phyloP scores from a whole-genome alignment of 1,139 yeast genomes.

The Geotrichum fermentans region DNA sequence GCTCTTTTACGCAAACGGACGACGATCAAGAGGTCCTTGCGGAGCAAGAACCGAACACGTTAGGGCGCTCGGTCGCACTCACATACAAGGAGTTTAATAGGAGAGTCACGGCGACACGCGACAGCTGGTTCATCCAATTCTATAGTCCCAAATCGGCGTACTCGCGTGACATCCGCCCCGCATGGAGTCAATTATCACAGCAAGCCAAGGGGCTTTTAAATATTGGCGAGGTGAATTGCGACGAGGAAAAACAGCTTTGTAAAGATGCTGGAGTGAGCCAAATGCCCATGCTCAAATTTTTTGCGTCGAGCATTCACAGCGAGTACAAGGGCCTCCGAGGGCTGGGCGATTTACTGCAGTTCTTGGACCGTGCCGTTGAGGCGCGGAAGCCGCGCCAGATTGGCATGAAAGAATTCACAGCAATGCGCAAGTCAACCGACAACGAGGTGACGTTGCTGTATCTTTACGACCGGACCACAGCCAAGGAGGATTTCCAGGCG shows the following conservation, averaged over 20 bases:
- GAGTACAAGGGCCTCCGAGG: conserved; percentile 37
- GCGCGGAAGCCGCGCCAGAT: conserved; percentile 31
- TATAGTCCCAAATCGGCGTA: conserved; percentile 40
- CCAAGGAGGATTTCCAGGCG: conserved; percentile 41
- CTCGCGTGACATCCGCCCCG: conserved; percentile 37
- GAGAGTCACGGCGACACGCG: conserved; percentile 26
- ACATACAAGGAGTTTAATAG: conserved; percentile 26
- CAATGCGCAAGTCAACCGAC: conserved; percentile 12
- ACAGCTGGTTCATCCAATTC: conserved; percentile 42
- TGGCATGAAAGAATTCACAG: conserved; percentile 28
- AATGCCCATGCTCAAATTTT: conserved; percentile 35
- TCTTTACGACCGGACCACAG: conserved; percentile 39
- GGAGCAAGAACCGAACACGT: conserved; percentile 25
- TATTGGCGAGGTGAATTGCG: conserved; percentile 43
- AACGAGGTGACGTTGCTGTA: conserved; percentile 34
- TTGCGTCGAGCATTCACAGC: conserved; percentile 33
- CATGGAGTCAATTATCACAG: conserved; percentile 39
- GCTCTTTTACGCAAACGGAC: neutral
- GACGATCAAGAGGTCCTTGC: conserved; percentile 15
- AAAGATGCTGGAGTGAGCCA: conserved; percentile 31
- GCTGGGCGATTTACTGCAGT: conserved; percentile 34
- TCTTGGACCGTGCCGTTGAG: conserved; percentile 34
- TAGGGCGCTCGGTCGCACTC: conserved; percentile 27
- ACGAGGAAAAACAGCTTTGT: conserved; percentile 35
- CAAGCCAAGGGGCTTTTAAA: conserved; percentile 34